Evolutionary conservation across 306 rosid species (phyloP).

Genomic region (Crotalaria pallida): DNA sequence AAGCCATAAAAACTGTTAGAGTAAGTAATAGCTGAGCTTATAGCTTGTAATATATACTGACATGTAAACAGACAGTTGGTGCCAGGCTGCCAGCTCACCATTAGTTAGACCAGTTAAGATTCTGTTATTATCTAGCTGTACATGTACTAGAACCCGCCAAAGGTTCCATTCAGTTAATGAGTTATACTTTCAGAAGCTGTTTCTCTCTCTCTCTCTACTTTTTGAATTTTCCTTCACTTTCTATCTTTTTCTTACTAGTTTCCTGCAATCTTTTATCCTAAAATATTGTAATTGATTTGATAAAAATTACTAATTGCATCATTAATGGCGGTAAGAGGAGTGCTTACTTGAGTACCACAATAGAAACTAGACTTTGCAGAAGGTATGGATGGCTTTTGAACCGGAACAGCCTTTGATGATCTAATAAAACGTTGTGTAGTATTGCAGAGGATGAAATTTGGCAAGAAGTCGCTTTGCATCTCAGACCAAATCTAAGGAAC

Average conservation of each 20-base stretch:
- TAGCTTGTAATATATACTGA: no score
- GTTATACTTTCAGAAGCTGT: no score
- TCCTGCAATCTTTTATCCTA: background rate
- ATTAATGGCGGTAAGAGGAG: constrained; percentile 1
- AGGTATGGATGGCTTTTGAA: constrained; percentile 98
- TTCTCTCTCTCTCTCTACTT: background rate
- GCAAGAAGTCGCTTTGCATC: constrained; percentile 95
- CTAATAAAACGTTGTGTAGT: constrained; percentile 92
- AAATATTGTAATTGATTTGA: constrained; percentile 1
- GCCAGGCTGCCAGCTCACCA: no score
- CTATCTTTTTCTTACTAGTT: background rate
- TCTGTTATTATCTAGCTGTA: no score
- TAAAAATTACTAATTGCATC: background rate
- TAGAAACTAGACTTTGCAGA: constrained; percentile 88
- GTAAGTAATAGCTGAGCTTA: no score
- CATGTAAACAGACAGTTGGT: no score
- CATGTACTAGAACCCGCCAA: no score
- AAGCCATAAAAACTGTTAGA: background rate
- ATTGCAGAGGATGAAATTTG: constrained; percentile 88
- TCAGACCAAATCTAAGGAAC: constrained; percentile 86
- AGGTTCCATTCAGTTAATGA: no score
- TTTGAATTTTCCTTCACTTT: background rate
- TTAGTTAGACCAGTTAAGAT: no score
- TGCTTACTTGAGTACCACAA: constrained; percentile 85
- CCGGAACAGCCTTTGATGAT: constrained; percentile 68